Conservation (phyloP, 2,329 filamentous ascomycete species). For the Xylaria sp. region DNA sequence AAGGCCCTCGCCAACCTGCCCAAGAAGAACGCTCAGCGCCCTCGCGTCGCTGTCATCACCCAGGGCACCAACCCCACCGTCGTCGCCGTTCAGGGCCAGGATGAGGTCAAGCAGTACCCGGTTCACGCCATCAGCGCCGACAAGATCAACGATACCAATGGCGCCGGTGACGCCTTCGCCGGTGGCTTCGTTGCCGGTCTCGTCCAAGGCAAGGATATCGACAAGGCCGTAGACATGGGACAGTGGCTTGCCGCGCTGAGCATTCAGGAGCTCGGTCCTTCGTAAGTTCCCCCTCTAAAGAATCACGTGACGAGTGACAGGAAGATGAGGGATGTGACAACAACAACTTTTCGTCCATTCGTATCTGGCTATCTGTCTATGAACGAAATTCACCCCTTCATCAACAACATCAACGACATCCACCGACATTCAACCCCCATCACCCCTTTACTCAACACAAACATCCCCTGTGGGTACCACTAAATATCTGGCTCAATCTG, state of each 20-base stretch:
- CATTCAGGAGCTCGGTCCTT: constrained; percentile 95
- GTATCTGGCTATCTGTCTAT: constrained; percentile 25
- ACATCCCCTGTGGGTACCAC: not conserved
- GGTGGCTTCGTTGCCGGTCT: constrained; percentile 93
- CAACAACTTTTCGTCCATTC: constrained; percentile 23
- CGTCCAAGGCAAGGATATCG: constrained; percentile 83
- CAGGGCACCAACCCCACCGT: constrained; percentile 94
- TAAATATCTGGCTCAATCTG: constrained; percentile 31
- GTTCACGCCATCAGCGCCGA: constrained; percentile 82
- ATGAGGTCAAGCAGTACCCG: constrained; percentile 78
- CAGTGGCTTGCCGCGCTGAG: constrained; percentile 96
- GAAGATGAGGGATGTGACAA: constrained; percentile 1
- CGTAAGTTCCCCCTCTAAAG: constrained; percentile 67
- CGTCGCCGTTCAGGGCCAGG: constrained; percentile 78
- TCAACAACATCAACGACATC: constrained; percentile 15
- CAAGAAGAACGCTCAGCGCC: constrained; percentile 89
- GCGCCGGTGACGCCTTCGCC: constrained; percentile 96
- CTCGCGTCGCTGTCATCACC: constrained; percentile 90
- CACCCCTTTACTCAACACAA: constrained; percentile 13
- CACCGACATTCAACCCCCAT: constrained; percentile 14
- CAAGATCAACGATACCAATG: constrained; percentile 95
- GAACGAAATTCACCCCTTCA: constrained; percentile 9
- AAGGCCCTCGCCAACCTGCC: constrained; percentile 86
- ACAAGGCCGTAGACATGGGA: constrained; percentile 86
- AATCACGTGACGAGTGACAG: constrained; percentile 4